A percentile compares a stretch with the other conserved stretches of the same genome.
Evolutionary conservation across 768 basidiomycete species (phyloP).

Genomic region (Lactarius hengduanensis): DNA sequence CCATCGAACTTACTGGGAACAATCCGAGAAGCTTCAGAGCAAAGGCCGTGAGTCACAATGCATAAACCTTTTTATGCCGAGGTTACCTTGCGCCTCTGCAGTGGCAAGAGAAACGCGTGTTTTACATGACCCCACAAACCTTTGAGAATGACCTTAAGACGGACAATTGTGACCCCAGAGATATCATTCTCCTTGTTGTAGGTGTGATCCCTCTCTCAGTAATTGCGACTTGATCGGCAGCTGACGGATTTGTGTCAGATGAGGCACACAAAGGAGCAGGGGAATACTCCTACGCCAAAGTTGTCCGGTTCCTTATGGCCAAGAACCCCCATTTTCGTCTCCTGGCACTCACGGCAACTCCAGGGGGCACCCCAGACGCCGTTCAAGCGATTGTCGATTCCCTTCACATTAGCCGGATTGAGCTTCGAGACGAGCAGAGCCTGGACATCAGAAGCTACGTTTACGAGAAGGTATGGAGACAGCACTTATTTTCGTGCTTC

Average conservation of each 20-base stretch:
- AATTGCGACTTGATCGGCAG: not conserved
- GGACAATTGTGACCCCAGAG: constrained; percentile 70
- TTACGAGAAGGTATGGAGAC: constrained; percentile 68
- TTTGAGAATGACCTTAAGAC: constrained; percentile 79
- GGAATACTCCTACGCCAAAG: constrained; percentile 88
- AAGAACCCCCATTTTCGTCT: constrained; percentile 93
- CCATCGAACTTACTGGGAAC: constrained; percentile 83
- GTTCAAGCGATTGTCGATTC: constrained; percentile 90
- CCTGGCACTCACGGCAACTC: constrained; percentile 93
- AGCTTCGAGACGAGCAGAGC: constrained; percentile 89
- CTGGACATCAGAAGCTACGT: constrained; percentile 84
- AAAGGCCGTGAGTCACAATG: constrained; percentile 50
- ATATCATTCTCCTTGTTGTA: constrained; percentile 85
- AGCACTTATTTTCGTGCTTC: not conserved
- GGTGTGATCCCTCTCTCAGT: constrained; percentile 47
- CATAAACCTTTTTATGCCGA: not conserved
- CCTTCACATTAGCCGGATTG: constrained; percentile 91
- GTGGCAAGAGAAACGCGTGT: constrained; percentile 84
- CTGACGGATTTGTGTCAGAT: constrained; percentile 46
- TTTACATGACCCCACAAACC: constrained; percentile 97
- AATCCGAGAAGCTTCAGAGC: constrained; percentile 53
- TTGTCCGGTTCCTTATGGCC: constrained; percentile 86
- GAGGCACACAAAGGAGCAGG: constrained; percentile 96
- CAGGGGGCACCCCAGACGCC: constrained; percentile 80
- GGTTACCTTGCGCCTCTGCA: constrained; percentile 32